phyloP scores from a whole-genome alignment of 306 rosid genomes.

The Quercus cerris region DNA sequence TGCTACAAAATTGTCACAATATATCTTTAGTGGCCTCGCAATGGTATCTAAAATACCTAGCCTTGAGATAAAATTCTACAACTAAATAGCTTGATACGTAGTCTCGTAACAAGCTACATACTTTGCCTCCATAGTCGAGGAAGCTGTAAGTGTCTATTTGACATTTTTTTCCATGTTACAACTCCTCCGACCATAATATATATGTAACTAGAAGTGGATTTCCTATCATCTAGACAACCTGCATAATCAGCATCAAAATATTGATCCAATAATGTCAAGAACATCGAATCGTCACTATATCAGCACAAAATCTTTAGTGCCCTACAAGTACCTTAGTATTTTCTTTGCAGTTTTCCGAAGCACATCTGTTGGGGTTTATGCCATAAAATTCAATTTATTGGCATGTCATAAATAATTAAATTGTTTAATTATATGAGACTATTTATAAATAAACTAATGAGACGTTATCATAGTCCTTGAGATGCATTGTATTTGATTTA shows the following conservation, averaged over 20 bases:
- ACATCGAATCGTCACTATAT: neutral
- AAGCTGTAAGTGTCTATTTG: neutral
- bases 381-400: no score
- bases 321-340: neutral
- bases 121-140: neutral
- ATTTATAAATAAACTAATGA: no score
- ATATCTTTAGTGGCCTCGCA: neutral
- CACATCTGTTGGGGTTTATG: no score
- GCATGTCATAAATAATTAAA: no score
- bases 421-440: no score
- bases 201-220: neutral
- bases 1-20: neutral
- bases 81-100: neutral
- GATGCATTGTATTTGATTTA: no score
- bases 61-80: neutral
- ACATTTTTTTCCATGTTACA: neutral
- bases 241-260: neutral
- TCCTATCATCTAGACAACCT: neutral
- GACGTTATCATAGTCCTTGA: no score
- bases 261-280: neutral
- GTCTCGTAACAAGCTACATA: neutral
- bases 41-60: neutral
- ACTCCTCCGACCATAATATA: neutral
- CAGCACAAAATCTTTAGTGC: neutral
- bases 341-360: neutral